A percentile compares a stretch with the other conserved stretches of the same genome.
Conservation (phyloP, 805 yeast species). For the Schwanniomyces pseudopolymorphus region DNA sequence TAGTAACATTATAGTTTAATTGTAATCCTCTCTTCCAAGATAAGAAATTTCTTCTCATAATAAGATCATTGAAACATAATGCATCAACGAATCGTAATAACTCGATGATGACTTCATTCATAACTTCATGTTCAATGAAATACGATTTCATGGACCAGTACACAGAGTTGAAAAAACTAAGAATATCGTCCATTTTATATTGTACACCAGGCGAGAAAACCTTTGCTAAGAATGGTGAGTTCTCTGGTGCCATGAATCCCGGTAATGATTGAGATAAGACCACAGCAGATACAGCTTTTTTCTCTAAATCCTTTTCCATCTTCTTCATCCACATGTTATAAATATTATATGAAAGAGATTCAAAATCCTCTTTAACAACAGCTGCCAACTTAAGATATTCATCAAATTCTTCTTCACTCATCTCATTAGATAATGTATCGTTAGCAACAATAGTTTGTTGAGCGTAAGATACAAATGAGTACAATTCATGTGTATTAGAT, state of each 20-base stretch:
- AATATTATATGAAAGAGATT: constrained; percentile 86
- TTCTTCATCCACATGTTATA: constrained; percentile 97
- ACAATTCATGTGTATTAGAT: constrained; percentile 91
- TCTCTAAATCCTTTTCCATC: constrained; percentile 85
- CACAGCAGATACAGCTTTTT: constrained; percentile 92
- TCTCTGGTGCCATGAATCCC: constrained; percentile 88
- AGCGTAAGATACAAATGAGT: constrained; percentile 92
- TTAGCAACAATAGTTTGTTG: constrained; percentile 87
- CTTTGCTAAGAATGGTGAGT: constrained; percentile 77
- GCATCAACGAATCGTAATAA: constrained; percentile 86
- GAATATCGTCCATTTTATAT: constrained; percentile 91
- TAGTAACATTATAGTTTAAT: constrained; percentile 91
- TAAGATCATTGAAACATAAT: constrained; percentile 89
- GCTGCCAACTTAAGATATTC: constrained; percentile 87
- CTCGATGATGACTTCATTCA: constrained; percentile 81
- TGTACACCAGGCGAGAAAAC: constrained; percentile 70
- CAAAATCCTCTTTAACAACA: constrained; percentile 91
- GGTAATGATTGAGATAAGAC: constrained; percentile 93
- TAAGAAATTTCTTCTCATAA: constrained; percentile 90
- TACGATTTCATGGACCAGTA: constrained; percentile 92
- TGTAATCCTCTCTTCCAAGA: constrained; percentile 98
- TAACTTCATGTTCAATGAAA: constrained; percentile 80
- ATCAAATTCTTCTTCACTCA: constrained; percentile 87
- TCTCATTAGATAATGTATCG: constrained; percentile 73
- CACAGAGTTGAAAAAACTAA: constrained; percentile 84